phyloP scores from a whole-genome alignment of 345 rosid species.

The Lenwebbia sp. region DNA sequence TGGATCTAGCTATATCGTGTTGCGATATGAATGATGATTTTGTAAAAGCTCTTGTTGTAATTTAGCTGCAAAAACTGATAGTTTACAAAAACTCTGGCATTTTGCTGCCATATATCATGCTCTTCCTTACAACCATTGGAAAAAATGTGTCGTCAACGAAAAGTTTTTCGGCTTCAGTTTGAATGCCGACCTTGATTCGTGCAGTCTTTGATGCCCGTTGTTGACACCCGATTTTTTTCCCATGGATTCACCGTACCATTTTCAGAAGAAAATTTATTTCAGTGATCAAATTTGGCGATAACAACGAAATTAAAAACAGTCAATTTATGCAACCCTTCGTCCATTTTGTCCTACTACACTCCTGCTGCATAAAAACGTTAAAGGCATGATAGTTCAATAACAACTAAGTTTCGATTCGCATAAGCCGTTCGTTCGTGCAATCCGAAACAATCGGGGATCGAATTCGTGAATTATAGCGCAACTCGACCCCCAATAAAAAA shows the following conservation, averaged over 20 bases:
- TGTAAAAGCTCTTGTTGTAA: background rate
- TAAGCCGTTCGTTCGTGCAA: background rate
- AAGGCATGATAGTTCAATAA: background rate
- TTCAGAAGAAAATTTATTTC: background rate
- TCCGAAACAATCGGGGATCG: background rate
- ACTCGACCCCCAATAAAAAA: background rate
- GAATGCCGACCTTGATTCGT: background rate
- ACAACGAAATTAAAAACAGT: no score
- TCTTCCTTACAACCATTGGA: background rate
- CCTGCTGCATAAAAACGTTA: background rate
- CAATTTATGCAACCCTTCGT: background rate
- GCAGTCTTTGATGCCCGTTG: background rate
- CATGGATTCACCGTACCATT: background rate
- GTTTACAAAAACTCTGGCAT: background rate
- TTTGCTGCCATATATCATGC: background rate
- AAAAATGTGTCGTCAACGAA: background rate
- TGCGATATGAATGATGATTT: slow-evolving; percentile 35
- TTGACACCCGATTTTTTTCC: background rate
- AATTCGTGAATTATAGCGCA: background rate
- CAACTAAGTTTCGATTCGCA: no score
- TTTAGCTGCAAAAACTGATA: background rate
- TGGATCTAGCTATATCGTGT: slow-evolving; percentile 48
- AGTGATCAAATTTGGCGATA: background rate
- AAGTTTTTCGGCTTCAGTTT: background rate
- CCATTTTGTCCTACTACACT: background rate